These are phyloP conservation scores for Discostella pseudostelligera DNA, from an alignment of 108 stramenopile species.

Conservation along the genomic window DNA sequence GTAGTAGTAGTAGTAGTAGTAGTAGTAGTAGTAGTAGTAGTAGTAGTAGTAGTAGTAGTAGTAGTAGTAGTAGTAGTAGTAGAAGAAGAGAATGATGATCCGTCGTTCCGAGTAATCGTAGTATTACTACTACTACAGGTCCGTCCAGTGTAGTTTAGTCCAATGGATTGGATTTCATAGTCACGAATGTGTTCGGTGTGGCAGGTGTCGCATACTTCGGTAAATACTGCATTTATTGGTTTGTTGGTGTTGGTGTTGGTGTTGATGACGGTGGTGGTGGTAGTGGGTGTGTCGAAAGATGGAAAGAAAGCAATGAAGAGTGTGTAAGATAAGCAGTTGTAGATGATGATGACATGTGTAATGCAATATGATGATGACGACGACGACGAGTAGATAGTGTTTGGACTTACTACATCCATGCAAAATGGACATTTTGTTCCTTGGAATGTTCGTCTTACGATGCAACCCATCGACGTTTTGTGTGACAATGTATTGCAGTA, in stretches of 20 bases:
- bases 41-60: no score
- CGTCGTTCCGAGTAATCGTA: no score
- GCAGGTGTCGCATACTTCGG: conserved; percentile 82
- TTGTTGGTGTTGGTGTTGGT: no score
- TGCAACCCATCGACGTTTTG: conserved; percentile 94
- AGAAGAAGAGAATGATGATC: no score
- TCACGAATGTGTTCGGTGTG: conserved; percentile 70
- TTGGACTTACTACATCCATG: conserved; percentile 65
- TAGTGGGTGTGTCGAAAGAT: not conserved
- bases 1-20: no score
- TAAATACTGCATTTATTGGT: conserved; percentile 48
- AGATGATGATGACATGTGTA: not conserved
- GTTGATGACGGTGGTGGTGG: no score
- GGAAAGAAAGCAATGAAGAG: not conserved
- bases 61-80: no score
- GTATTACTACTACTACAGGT: no score
- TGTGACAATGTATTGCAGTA: conserved; percentile 57
- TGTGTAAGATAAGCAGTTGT: not conserved
- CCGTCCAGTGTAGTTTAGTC: conserved; percentile 77
- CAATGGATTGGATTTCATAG: conserved; percentile 77
- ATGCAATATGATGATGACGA: no score
- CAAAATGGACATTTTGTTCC: conserved; percentile 59
- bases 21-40: conserved; percentile 4
- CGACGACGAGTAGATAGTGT: no score
- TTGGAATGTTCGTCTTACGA: conserved; percentile 64